phyloP scores from a whole-genome alignment of 129 eudicot species.

The Pittosporum tobira region DNA sequence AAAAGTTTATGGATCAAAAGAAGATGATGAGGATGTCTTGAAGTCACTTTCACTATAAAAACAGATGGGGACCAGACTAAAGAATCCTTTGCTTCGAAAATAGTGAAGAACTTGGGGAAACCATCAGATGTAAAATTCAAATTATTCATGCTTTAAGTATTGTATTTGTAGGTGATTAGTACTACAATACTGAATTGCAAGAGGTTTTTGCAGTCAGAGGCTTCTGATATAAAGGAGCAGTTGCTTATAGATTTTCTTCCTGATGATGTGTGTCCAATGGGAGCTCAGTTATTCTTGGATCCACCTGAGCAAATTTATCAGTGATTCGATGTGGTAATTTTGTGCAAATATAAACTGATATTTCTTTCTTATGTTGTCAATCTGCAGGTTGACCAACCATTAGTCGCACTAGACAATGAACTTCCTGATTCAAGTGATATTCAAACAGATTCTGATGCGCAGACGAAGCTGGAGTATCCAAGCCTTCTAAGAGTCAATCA shows the following conservation, averaged over 20 bases:
- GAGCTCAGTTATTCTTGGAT: conserved; percentile 32
- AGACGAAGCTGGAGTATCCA: too few relatives aligned
- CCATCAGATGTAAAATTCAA: conserved; percentile 43
- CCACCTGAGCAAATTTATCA: too few relatives aligned
- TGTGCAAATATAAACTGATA: too few relatives aligned
- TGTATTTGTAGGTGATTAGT: too few relatives aligned
- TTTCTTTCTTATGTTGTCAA: too few relatives aligned
- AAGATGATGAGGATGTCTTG: conserved; percentile 67
- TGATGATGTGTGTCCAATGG: conserved; percentile 56
- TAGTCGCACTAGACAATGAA: too few relatives aligned
- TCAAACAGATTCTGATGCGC: too few relatives aligned
- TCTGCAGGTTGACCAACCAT: too few relatives aligned
- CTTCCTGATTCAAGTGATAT: too few relatives aligned
- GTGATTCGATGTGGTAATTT: too few relatives aligned
- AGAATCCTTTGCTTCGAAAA: conserved; percentile 53
- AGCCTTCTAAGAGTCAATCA: too few relatives aligned
- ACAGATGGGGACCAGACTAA: conserved; percentile 50
- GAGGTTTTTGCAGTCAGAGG: conserved; percentile 51
- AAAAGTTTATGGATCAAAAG: conserved; percentile 56
- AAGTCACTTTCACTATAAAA: conserved; percentile 45
- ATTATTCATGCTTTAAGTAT: neutral
- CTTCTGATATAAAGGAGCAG: conserved; percentile 44
- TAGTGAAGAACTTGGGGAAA: conserved; percentile 51
- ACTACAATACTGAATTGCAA: too few relatives aligned
- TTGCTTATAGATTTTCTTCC: conserved; percentile 72